Percentiles rank a stretch among this genome's conserved stretches.
phyloP scores from a whole-genome alignment of 108 stramenopile genomes.

The Bacterosira constricta region DNA sequence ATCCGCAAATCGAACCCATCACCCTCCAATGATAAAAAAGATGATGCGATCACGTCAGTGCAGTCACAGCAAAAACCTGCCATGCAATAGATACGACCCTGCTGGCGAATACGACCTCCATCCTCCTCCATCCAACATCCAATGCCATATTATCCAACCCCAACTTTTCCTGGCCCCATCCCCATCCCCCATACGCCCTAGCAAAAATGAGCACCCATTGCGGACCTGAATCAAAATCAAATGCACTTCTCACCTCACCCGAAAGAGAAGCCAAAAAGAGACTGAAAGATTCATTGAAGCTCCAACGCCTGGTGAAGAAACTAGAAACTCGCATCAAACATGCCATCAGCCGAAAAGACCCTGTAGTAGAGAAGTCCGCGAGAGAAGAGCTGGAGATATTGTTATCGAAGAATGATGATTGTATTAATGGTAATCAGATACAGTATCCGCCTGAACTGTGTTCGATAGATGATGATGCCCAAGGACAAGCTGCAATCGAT shows the following conservation, averaged over 20 bases:
- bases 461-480: background rate
- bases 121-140: no score
- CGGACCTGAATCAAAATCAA: background rate
- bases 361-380: slow-evolving; percentile 45
- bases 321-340: slow-evolving; percentile 60
- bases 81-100: no score
- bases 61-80: no score
- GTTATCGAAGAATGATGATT: background rate
- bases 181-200: no score
- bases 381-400: slow-evolving; percentile 45
- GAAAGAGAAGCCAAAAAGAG: slow-evolving; percentile 45
- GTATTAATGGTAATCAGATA: background rate
- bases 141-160: no score
- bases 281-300: slow-evolving; percentile 57
- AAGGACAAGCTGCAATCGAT: slow-evolving; percentile 1
- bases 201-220: no score
- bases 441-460: background rate
- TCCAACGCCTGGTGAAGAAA: slow-evolving; percentile 44
- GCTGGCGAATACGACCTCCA: no score
- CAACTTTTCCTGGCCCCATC: no score
- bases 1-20: no score
- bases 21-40: no score
- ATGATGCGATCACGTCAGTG: no score
- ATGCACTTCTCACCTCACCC: slow-evolving; percentile 15
- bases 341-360: slow-evolving; percentile 61